Evolutionary conservation across 192 early-diverging fungal genomes (phyloP).

Genomic region (Podila horticola): DNA sequence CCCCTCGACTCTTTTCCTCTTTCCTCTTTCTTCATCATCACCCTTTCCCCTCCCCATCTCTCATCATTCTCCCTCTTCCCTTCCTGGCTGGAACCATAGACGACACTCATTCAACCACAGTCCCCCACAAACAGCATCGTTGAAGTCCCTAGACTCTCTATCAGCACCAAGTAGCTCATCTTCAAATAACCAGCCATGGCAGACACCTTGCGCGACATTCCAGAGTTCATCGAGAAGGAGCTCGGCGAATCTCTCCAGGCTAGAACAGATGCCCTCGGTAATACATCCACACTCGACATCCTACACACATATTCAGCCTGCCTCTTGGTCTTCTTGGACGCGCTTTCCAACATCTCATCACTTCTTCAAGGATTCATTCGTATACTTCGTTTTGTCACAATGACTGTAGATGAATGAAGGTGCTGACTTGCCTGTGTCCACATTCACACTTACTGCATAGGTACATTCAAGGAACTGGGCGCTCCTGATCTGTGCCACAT

Average conservation of each 20-base stretch:
- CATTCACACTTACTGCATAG: slow-evolving; percentile 49
- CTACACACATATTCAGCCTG: neutral
- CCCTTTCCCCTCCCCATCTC: neutral
- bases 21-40: neutral
- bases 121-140: too few species aligned
- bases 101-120: too few species aligned
- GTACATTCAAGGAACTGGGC: slow-evolving; percentile 90
- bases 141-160: too few species aligned
- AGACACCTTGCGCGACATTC: slow-evolving; percentile 85
- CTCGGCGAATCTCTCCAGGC: slow-evolving; percentile 88
- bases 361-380: neutral
- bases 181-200: slow-evolving; percentile 10
- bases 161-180: too few species aligned
- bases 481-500: slow-evolving; percentile 98
- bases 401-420: neutral
- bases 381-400: too few species aligned
- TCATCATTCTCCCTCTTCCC: neutral
- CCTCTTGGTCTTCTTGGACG: too few species aligned
- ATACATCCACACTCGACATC: slow-evolving; percentile 16
- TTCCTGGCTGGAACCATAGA: too few species aligned
- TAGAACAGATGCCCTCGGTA: slow-evolving; percentile 93
- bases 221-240: slow-evolving; percentile 97
- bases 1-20: neutral
- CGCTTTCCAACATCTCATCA: too few species aligned
- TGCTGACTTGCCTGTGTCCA: neutral